Conservation (phyloP, 306 rosid genomes). For the Amphicarpaea edgeworthii region DNA sequence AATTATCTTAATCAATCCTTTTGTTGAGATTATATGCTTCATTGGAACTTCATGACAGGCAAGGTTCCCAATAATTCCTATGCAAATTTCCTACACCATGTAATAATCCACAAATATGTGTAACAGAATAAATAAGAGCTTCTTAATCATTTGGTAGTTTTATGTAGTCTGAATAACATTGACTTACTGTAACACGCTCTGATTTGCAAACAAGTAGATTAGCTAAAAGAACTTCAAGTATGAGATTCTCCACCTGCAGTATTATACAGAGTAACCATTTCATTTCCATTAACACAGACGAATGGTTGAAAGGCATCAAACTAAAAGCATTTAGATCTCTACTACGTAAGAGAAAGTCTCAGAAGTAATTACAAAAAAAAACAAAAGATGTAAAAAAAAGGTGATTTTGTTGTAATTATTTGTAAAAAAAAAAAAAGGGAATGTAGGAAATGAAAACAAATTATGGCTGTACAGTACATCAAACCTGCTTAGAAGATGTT, state of each 20-base stretch:
- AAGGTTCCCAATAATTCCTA: constrained; percentile 89
- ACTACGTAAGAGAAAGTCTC: neutral
- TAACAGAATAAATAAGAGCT: constrained; percentile 24
- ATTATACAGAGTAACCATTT: constrained; percentile 21
- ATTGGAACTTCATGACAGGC: constrained; percentile 83
- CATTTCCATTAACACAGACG: constrained; percentile 17
- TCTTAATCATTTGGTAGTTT: neutral
- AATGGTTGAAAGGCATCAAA: constrained; percentile 31
- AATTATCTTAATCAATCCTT: constrained; percentile 66
- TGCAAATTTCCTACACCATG: constrained; percentile 71
- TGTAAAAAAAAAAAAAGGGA: neutral
- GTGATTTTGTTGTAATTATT: neutral
- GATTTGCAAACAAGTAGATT: constrained; percentile 75
- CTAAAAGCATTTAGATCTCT: constrained; percentile 14
- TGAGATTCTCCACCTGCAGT: constrained; percentile 79
- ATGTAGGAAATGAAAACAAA: neutral
- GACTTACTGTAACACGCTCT: constrained; percentile 68
- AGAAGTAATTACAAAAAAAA: neutral
- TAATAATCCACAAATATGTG: constrained; percentile 47
- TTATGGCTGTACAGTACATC: neutral
- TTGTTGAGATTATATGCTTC: constrained; percentile 62
- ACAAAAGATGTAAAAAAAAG: neutral
- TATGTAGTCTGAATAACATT: constrained; percentile 36
- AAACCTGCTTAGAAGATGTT: neutral
- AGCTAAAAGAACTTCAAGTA: constrained; percentile 85